These are phyloP conservation scores for Aspergillus wentii DNA, from an alignment of 495 filamentous ascomycete species.

Conservation along the genomic window DNA sequence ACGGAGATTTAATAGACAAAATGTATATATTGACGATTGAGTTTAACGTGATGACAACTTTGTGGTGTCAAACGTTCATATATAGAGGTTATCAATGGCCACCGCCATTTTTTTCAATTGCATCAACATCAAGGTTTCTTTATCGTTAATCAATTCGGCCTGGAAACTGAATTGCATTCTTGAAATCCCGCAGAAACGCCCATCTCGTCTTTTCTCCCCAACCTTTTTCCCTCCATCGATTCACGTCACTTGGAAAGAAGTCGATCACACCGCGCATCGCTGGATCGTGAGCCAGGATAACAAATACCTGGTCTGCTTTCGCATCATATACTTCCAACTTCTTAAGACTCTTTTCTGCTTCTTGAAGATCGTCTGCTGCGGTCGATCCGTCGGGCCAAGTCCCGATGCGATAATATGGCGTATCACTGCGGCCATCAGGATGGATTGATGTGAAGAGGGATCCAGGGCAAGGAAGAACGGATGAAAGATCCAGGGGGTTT, in stretches of 20 bases:
- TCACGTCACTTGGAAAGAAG: conserved; percentile 45
- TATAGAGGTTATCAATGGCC: too few species aligned
- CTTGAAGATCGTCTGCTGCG: conserved; percentile 1
- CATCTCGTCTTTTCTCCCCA: conserved; percentile 47
- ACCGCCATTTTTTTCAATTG: too few species aligned
- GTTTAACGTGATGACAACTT: too few species aligned
- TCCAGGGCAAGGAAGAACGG: not conserved
- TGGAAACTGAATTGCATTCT: not conserved
- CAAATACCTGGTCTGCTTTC: conserved; percentile 40
- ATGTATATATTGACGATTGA: too few species aligned
- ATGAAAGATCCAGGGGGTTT: not conserved
- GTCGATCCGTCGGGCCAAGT: not conserved
- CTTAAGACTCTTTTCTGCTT: conserved; percentile 29
- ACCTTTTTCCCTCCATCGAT: conserved; percentile 46
- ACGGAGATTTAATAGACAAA: too few species aligned
- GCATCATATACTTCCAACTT: conserved; percentile 47
- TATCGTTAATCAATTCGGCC: too few species aligned
- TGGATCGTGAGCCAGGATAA: conserved; percentile 51
- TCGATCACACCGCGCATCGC: conserved; percentile 40
- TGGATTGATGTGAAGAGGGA: not conserved
- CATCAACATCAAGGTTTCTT: too few species aligned
- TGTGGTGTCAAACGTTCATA: too few species aligned
- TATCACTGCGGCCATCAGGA: too few species aligned
- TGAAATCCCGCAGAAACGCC: conserved; percentile 54
- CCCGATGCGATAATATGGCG: not conserved